Conservation (phyloP, 208 protist species). For the Acanthamoeba lenticulata region DNA sequence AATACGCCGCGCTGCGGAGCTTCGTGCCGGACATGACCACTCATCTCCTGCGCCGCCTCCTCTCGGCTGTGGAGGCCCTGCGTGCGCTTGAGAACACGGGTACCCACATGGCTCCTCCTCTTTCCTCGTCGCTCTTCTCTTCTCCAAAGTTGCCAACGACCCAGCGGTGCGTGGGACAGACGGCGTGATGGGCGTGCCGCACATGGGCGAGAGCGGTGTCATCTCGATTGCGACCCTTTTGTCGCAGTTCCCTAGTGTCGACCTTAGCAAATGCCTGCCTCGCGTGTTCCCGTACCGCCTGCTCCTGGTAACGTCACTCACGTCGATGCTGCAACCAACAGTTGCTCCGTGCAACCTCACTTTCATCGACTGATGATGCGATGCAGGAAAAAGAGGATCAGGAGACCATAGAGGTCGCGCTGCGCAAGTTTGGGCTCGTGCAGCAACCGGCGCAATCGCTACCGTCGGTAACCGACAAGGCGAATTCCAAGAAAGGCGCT, state of each 20-base stretch:
- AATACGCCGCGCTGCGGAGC: constrained; percentile 31
- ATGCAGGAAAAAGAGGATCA: constrained; percentile 56
- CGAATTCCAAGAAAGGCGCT: not conserved
- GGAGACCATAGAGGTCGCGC: constrained; percentile 39
- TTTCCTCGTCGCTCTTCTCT: not conserved
- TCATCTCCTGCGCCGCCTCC: constrained; percentile 1
- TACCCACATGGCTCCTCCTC: not conserved
- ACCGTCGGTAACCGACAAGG: not conserved
- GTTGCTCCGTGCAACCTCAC: no score
- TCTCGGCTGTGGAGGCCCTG: constrained; percentile 23
- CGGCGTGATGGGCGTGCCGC: constrained; percentile 31
- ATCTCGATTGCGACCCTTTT: constrained; percentile 1
- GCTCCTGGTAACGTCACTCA: constrained; percentile 2
- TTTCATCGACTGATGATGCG: not conserved
- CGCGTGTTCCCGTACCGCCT: constrained; percentile 37
- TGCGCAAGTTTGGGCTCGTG: not conserved
- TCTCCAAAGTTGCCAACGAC: not conserved
- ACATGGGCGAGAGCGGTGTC: constrained; percentile 43
- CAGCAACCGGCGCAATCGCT: not conserved
- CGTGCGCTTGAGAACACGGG: constrained; percentile 41
- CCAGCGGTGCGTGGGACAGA: not conserved
- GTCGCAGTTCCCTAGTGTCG: not conserved
- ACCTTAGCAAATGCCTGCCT: not conserved
- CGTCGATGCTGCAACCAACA: not conserved
- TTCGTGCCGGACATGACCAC: constrained; percentile 37